Evolutionary conservation across 2,329 filamentous ascomycete species (phyloP).

Genomic region (Claviceps digitariae): DNA sequence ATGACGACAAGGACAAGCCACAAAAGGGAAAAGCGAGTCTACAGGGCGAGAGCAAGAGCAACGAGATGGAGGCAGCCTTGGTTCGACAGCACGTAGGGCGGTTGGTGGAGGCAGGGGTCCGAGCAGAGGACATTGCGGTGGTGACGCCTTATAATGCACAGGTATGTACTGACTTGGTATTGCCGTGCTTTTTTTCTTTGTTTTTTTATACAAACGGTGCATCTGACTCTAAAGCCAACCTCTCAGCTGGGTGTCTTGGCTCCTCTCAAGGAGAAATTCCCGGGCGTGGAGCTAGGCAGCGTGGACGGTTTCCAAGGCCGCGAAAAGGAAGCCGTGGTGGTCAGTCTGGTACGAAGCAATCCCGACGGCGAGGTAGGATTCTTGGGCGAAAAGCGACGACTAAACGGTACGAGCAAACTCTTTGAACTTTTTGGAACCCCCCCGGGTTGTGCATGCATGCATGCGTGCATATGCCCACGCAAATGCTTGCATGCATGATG

Average conservation of each 20-base stretch:
- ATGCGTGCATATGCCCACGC: no score
- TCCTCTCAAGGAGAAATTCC: conserved; percentile 66
- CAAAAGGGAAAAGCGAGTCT: conserved; percentile 33
- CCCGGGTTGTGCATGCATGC: background rate
- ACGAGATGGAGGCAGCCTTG: conserved; percentile 76
- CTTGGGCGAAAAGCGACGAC: conserved; percentile 73
- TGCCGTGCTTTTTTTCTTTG: background rate
- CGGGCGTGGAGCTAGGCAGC: conserved; percentile 84
- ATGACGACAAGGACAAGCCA: conserved; percentile 41
- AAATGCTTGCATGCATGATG: background rate
- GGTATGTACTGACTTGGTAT: conserved; percentile 34
- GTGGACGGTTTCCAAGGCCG: conserved; percentile 95
- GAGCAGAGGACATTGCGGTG: conserved; percentile 74
- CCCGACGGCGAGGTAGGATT: conserved; percentile 80
- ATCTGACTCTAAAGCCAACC: no score
- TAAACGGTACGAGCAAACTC: conserved; percentile 60
- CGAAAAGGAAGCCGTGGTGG: conserved; percentile 89
- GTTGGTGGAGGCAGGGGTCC: conserved; percentile 68
- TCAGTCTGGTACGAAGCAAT: conserved; percentile 92
- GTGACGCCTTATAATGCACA: conserved; percentile 96
- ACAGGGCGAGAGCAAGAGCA: conserved; percentile 62
- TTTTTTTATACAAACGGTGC: no score
- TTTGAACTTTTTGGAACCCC: background rate
- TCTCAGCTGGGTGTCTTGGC: conserved; percentile 61
- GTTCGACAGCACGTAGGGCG: conserved; percentile 64